A percentile compares a stretch with the other conserved stretches of the same genome.
These are phyloP conservation scores for Aspergillus fumigatiaffinis DNA, from an alignment of 2,329 filamentous ascomycete species.

Conservation along the genomic window DNA sequence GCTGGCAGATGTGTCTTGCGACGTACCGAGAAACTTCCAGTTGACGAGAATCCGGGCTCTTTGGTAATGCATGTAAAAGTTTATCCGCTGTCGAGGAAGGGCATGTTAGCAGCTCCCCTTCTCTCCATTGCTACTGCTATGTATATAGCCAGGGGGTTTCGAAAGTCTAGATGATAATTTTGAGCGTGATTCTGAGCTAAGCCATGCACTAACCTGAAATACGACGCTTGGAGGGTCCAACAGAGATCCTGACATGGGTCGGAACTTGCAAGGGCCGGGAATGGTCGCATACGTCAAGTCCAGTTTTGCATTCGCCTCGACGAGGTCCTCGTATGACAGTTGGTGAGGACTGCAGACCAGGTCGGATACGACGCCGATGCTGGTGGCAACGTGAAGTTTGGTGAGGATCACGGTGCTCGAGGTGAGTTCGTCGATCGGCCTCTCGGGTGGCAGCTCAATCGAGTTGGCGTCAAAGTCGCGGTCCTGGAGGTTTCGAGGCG, in stretches of 20 bases:
- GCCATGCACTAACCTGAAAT: not conserved
- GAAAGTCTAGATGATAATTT: no score
- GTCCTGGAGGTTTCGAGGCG: no score
- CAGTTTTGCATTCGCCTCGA: not conserved
- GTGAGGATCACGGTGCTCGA: not conserved
- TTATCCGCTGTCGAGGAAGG: not conserved
- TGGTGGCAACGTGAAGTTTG: conserved; percentile 2
- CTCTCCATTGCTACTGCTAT: no score
- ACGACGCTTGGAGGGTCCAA: not conserved
- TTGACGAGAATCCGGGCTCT: conserved; percentile 1
- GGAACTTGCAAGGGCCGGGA: not conserved
- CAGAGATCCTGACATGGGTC: not conserved
- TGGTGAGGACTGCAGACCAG: not conserved
- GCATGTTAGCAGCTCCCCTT: not conserved
- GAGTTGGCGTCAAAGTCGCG: no score
- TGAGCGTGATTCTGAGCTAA: no score
- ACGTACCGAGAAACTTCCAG: conserved; percentile 1
- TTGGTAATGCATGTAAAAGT: conserved; percentile 3
- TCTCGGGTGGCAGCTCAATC: no score
- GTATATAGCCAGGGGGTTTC: no score
- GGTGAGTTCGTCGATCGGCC: no score
- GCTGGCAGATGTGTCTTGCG: not conserved
- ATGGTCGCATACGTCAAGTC: not conserved
- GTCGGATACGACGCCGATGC: not conserved
- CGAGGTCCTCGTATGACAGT: not conserved